phyloP scores from a whole-genome alignment of 1,139 yeast genomes.

The Saccharomyces hybrid region DNA sequence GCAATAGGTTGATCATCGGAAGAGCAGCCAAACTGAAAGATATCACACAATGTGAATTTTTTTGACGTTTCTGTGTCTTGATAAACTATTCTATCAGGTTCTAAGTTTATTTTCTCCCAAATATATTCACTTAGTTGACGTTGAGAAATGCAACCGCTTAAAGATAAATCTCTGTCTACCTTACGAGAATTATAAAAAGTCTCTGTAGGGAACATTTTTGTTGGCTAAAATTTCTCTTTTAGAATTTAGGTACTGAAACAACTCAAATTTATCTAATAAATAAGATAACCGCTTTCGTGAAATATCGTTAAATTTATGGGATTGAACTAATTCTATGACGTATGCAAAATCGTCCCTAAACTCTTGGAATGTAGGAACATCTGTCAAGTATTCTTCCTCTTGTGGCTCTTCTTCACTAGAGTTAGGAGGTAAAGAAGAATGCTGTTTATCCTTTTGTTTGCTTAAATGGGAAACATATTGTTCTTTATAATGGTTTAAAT shows the following conservation, averaged over 20 bases:
- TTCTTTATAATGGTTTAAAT: conserved; percentile 16
- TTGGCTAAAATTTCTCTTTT: conserved; percentile 29
- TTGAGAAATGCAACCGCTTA: conserved; percentile 95
- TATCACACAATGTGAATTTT: conserved; percentile 16
- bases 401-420: not conserved
- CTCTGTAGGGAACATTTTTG: conserved; percentile 80
- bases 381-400: conserved; percentile 2
- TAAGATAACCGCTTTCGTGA: conserved; percentile 23
- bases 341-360: conserved; percentile 20
- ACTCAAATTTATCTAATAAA: conserved; percentile 25
- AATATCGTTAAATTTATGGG: conserved; percentile 14
- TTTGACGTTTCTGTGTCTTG: conserved; percentile 10
- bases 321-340: conserved; percentile 12
- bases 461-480: conserved; percentile 2
- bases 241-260: conserved; percentile 26
- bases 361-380: conserved; percentile 19
- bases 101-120: conserved; percentile 63
- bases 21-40: conserved; percentile 16
- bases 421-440: not conserved
- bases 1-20: conserved; percentile 12
- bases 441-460: not conserved
- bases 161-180: conserved; percentile 94
- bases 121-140: conserved; percentile 88
- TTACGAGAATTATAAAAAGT: conserved; percentile 91
- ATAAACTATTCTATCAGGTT: conserved; percentile 24